Evolutionary conservation across 2,329 filamentous ascomycete species (phyloP).

Genomic region (Colletotrichum caudatum): DNA sequence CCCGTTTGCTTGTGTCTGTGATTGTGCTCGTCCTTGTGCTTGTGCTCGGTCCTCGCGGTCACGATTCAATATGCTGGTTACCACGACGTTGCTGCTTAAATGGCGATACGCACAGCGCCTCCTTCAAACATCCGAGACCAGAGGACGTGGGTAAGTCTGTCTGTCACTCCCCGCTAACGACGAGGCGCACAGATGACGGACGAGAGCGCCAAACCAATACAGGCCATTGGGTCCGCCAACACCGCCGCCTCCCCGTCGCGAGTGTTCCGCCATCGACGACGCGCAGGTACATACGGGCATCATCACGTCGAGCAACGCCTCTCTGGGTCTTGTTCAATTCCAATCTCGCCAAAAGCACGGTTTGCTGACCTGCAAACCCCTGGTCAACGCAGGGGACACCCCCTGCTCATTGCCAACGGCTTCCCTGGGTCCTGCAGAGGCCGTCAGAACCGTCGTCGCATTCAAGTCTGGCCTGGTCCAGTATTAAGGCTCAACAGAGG

Average conservation of each 20-base stretch:
- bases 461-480: constrained; percentile 11
- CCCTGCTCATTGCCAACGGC: constrained; percentile 18
- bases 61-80: constrained; percentile 35
- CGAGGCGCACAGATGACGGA: constrained; percentile 20
- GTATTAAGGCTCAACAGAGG: constrained; percentile 9
- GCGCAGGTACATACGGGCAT: constrained; percentile 15
- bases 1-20: not conserved
- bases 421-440: constrained; percentile 14
- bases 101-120: constrained; percentile 1
- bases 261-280: constrained; percentile 4
- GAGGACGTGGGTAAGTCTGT: constrained; percentile 16
- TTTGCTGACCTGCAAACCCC: constrained; percentile 14
- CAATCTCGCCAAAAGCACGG: constrained; percentile 24
- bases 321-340: constrained; percentile 35
- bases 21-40: not conserved
- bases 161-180: constrained; percentile 14
- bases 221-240: constrained; percentile 22
- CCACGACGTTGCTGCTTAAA: constrained; percentile 3
- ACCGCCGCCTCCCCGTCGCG: not conserved
- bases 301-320: constrained; percentile 1
- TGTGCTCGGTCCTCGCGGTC: constrained; percentile 28
- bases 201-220: constrained; percentile 9
- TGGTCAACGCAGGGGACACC: constrained; percentile 9
- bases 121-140: constrained; percentile 33
- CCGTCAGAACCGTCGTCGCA: constrained; percentile 37